Conservation (phyloP, 345 rosid species). For the Durio zibethinus region DNA sequence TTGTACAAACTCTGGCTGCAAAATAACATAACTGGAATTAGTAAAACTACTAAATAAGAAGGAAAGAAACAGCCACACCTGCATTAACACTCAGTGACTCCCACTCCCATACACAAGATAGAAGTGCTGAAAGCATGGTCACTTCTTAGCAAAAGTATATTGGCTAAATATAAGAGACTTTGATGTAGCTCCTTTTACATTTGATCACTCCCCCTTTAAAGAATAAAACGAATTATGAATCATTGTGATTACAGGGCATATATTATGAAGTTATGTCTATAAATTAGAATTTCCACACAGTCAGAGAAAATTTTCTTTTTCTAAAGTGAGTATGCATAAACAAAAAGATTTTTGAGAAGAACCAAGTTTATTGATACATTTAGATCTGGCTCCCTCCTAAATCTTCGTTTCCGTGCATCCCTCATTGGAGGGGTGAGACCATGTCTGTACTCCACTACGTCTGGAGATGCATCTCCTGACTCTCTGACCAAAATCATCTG, state of each 20-base stretch:
- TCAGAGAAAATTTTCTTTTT: neutral
- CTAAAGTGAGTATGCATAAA: no score
- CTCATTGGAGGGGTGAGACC: conserved; percentile 97
- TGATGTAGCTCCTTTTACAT: neutral
- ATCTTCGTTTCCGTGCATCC: conserved; percentile 95
- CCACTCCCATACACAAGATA: neutral
- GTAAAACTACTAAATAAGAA: conserved; percentile 1
- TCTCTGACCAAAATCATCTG: conserved; percentile 99
- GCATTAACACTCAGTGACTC: neutral
- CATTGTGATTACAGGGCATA: neutral
- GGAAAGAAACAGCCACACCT: neutral
- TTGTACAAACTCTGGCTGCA: conserved; percentile 96
- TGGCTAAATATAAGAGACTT: neutral
- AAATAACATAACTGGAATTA: conserved; percentile 20
- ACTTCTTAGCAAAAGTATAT: neutral
- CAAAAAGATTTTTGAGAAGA: neutral
- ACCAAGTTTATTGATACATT: conserved; percentile 47
- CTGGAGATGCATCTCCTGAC: conserved; percentile 70
- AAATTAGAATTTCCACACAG: neutral
- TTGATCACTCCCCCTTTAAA: neutral
- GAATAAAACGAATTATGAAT: neutral
- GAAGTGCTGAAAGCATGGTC: neutral
- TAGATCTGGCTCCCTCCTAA: conserved; percentile 94
- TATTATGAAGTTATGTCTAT: neutral
- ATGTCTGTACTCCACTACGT: conserved; percentile 77